phyloP scores from a whole-genome alignment of 228 moss, liverwort and hornwort genomes.

The Sphagnum magellanicum region DNA sequence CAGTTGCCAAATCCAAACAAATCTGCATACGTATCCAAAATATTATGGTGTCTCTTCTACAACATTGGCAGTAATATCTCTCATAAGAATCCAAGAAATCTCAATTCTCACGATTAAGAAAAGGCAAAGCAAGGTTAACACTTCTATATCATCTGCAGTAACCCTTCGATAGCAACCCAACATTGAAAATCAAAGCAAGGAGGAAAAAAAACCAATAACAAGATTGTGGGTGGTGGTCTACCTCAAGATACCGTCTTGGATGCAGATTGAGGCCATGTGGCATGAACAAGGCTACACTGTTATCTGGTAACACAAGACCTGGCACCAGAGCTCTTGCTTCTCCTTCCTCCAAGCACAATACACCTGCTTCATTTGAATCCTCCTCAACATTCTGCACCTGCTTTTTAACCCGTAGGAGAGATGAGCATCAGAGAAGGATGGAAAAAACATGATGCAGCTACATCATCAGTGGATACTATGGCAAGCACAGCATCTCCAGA shows the following conservation, averaged over 20 bases:
- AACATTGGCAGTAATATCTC: too few species aligned
- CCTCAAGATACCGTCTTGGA: slow-evolving; percentile 77
- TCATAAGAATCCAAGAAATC: too few species aligned
- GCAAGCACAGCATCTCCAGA: neutral
- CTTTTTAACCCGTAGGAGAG: neutral
- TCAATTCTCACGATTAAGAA: too few species aligned
- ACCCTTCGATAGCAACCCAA: too few species aligned
- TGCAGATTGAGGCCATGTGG: slow-evolving; percentile 81
- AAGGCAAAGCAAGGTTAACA: too few species aligned
- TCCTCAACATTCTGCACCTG: slow-evolving; percentile 22
- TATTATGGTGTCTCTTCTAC: too few species aligned
- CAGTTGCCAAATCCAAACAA: too few species aligned
- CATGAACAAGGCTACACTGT: slow-evolving; percentile 68
- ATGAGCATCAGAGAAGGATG: neutral
- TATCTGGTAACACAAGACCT: slow-evolving; percentile 60
- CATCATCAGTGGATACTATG: neutral
- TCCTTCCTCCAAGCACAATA: slow-evolving; percentile 42
- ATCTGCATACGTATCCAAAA: too few species aligned
- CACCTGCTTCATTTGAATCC: slow-evolving; percentile 15
- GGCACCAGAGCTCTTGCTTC: slow-evolving; percentile 60
- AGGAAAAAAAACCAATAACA: neutral
- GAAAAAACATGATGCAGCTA: neutral
- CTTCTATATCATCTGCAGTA: too few species aligned
- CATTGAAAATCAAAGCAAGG: too few species aligned
- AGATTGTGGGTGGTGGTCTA: neutral